Evolutionary conservation across 2,329 filamentous ascomycete species (phyloP), one percentile per base, ranked within the genome.

Genomic region (Aspergillus niger): DNA sequence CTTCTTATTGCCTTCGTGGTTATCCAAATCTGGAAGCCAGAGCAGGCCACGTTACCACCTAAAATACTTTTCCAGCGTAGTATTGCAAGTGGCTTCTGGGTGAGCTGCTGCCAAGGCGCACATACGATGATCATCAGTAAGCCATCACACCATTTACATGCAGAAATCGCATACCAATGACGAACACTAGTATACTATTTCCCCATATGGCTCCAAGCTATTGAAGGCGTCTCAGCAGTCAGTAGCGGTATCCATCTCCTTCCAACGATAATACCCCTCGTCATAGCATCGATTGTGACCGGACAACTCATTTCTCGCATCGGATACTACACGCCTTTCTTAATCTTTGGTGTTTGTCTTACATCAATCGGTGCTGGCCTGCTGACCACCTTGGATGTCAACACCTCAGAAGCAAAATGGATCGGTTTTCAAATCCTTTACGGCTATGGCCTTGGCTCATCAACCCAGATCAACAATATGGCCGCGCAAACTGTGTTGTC

Each of bases 21-120:
- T 1, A 51, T 65, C 5, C 59, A 63, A 41, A 13, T 55, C 77
- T 81, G 77, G 70, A 76, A 81, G 63, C 76, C 79, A 15, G 82
- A 85, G 26, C 75, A 76, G 50, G 83, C 79, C 1, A 82, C 81
- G 5, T 69, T 85, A 10, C 83, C 82, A 13, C 81, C 80, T 39
- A 73, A 79, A 10, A 76, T 86, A 44, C 77, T 84, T 63, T 79
- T 73, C 53, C 77, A 82, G 65, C 76, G 82, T 15, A 78, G 72
- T 36, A 72, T 80, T 24, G 70, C 72, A 15, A 58, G 67, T 1
- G 69, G 70, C 55, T 79, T 73, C 64, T 66, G 69, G 3, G 70
- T 75, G 39, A 75, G 79, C 44, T 72, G 77, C 22, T 55, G 53
- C 10, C 26, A 44, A 10, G 53, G 53, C 10, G 41, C 53, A 8